Evolutionary conservation across 257 asterid genomes (phyloP), one percentile per base, ranked within the genome.

Genomic region (Parsonsia alboflavescens): DNA sequence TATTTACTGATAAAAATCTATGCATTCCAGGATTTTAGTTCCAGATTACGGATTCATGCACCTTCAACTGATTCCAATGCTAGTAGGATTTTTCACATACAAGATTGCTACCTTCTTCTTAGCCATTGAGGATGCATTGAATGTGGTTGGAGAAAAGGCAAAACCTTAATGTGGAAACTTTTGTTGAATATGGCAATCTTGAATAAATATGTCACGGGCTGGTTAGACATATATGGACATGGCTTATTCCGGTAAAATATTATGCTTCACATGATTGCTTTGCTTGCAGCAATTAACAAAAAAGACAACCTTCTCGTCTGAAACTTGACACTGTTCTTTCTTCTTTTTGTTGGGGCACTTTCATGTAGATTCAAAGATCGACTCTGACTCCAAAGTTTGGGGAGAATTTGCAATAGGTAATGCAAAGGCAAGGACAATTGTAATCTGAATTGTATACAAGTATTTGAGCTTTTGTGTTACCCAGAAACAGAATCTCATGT

Each of bases 31-130:
- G 87, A 91, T 91, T 77, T 68, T 93, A 66, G 96, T 88, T 46
- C 97, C 95, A 15, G 93, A 93, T 0, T 89, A 93, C 75, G 98
- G 98, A 75, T 76, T 91, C 24, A 70, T 93, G 84, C 93, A 84
- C 75, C 96, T 91, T 24, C 88, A 90, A 44, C 78, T 93, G 89
- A 93, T 93, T 52, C 97, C 97, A 17, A 90, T 91, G 91, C 88
- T 93, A 8, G 93, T 91, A 50, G 98, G 98, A 72, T 90, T 93
- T 78, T 91, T 93, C 86, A 93, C 97, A 9, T 93, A 91, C 89
- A 91, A 93, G 94, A 90, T 91, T 75, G 96, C 93, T 30, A 88
- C 97, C 71, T 91, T 93, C 79, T 75, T 68, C 74, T 94, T 80
- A 86, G 94, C 91, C 21, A 82, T 91, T 21, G 94, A 89, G 78